Evolutionary conservation across 2,329 filamentous ascomycete genomes (phyloP).

Genomic region (Diaporthe amygdali): DNA sequence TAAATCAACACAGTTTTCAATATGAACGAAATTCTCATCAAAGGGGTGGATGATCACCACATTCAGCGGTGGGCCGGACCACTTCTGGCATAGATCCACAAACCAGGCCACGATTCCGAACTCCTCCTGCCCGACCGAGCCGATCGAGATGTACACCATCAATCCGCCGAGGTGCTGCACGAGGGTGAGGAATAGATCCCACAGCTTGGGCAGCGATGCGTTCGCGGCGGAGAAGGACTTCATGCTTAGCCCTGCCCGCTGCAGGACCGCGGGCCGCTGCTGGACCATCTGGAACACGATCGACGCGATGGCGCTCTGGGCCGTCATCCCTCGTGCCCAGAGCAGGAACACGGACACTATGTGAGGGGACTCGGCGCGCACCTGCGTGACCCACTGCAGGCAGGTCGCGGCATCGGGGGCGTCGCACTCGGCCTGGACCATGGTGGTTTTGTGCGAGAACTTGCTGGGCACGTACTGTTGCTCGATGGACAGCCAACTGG

Average conservation of each 20-base stretch:
- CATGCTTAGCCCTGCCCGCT: slow-evolving; percentile 27
- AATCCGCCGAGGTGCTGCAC: slow-evolving; percentile 29
- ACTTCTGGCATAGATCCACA: slow-evolving; percentile 28
- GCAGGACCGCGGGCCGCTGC: slow-evolving; percentile 31
- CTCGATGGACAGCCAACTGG: slow-evolving; percentile 33
- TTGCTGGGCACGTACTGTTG: slow-evolving; percentile 32
- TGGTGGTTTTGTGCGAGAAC: slow-evolving; percentile 26
- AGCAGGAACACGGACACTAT: slow-evolving; percentile 32
- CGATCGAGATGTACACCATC: slow-evolving; percentile 34
- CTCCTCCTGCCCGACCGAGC: slow-evolving; percentile 33
- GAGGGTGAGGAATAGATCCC: slow-evolving; percentile 31
- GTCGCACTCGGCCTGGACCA: slow-evolving; percentile 34
- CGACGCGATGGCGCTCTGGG: slow-evolving; percentile 32
- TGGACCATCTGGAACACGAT: slow-evolving; percentile 34
- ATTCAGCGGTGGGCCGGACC: slow-evolving; percentile 32
- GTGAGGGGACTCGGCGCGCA: slow-evolving; percentile 27
- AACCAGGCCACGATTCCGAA: slow-evolving; percentile 33
- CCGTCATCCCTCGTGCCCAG: slow-evolving; percentile 36
- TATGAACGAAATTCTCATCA: slow-evolving; percentile 29
- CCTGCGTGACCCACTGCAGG: slow-evolving; percentile 33
- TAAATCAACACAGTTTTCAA: slow-evolving; percentile 30
- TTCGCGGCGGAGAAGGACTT: slow-evolving; percentile 29
- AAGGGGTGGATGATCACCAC: slow-evolving; percentile 35
- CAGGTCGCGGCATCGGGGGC: slow-evolving; percentile 34
- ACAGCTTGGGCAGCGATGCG: slow-evolving; percentile 27